Conservation (phyloP, 495 filamentous ascomycete species). For the Neurospora intermedia region DNA sequence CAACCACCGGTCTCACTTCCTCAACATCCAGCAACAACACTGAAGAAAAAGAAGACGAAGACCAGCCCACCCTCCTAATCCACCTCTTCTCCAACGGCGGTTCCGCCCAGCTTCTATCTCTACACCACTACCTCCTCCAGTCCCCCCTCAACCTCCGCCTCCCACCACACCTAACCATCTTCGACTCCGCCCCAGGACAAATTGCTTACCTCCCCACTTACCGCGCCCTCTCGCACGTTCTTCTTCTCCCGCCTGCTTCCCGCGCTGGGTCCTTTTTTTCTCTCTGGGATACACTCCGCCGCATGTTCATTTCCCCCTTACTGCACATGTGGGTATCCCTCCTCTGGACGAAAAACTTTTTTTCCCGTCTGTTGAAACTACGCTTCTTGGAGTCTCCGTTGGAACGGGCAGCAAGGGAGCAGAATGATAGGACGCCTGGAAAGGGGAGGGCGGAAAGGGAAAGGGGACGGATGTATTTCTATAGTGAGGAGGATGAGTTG, state of each 20-base stretch:
- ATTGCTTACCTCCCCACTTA: slow-evolving; percentile 18
- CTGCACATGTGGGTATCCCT: slow-evolving; percentile 3
- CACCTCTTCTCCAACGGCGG: slow-evolving; percentile 40
- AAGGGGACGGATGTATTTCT: slow-evolving; percentile 31
- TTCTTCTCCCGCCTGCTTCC: not conserved
- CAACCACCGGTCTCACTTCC: not conserved
- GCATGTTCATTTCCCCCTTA: slow-evolving; percentile 16
- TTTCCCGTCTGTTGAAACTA: not conserved
- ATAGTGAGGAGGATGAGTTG: slow-evolving; percentile 27
- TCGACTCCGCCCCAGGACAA: slow-evolving; percentile 32
- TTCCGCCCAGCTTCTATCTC: slow-evolving; percentile 11
- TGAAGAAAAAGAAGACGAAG: not conserved
- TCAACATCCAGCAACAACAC: not conserved
- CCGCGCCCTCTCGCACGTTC: slow-evolving; percentile 14
- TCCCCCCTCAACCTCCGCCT: slow-evolving; percentile 1
- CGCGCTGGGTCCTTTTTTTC: not conserved
- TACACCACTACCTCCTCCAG: slow-evolving; percentile 16
- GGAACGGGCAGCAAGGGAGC: slow-evolving; percentile 10
- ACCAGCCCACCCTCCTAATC: slow-evolving; percentile 24
- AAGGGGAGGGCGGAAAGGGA: slow-evolving; percentile 16
- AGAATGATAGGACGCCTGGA: slow-evolving; percentile 13
- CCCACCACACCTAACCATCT: slow-evolving; percentile 24
- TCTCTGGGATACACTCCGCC: not conserved
- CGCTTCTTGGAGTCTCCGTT: slow-evolving; percentile 16
- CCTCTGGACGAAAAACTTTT: slow-evolving; percentile 11